phyloP scores from a whole-genome alignment of 2,329 filamentous ascomycete species.

The Atkinsonella hypoxylon region DNA sequence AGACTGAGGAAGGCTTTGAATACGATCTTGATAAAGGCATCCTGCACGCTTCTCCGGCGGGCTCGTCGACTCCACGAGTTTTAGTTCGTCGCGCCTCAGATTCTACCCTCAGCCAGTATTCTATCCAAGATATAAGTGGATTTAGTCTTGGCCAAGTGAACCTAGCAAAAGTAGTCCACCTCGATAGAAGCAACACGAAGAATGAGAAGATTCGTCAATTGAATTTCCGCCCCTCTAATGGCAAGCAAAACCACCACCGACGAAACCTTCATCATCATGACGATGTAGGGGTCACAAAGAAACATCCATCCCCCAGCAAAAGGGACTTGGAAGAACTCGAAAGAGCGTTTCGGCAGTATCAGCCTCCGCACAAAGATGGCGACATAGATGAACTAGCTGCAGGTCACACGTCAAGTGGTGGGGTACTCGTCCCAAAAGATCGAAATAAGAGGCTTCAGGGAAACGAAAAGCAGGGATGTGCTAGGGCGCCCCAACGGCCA shows the following conservation, averaged over 20 bases:
- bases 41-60: constrained; percentile 22
- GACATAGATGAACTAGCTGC: constrained; percentile 21
- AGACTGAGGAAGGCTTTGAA: constrained; percentile 26
- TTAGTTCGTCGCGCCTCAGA: constrained; percentile 4
- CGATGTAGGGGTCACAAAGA: constrained; percentile 21
- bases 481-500: not conserved
- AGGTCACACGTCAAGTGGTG: not conserved
- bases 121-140: not conserved
- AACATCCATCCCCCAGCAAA: constrained; percentile 34
- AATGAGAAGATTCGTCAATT: constrained; percentile 4
- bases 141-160: constrained; percentile 6
- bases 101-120: not conserved
- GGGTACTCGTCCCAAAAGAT: constrained; percentile 14
- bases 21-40: constrained; percentile 26
- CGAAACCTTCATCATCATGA: not conserved
- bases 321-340: constrained; percentile 26
- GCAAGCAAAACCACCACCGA: not conserved
- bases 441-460: constrained; percentile 14
- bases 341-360: constrained; percentile 22
- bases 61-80: constrained; percentile 26
- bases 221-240: not conserved
- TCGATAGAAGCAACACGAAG: constrained; percentile 3
- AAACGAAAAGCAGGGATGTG: not conserved
- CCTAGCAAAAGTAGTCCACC: constrained; percentile 7
- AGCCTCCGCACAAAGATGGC: constrained; percentile 10